Conservation (phyloP, 805 yeast species). For the Schizosaccharomyces japonicus region DNA sequence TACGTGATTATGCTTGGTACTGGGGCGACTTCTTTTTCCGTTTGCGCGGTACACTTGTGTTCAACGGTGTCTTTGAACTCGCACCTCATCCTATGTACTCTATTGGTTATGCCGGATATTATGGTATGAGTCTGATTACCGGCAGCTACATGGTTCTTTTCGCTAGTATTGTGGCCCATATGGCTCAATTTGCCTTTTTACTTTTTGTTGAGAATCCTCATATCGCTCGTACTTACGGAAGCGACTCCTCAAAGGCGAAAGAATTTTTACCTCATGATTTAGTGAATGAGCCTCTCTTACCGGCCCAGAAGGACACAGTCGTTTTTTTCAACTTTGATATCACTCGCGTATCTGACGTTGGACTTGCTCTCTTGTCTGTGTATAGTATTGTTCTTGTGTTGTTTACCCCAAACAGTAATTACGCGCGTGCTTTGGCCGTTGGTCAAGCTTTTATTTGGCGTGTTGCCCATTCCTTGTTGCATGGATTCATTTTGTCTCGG, state of each 20-base stretch:
- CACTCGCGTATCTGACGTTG: conserved; percentile 37
- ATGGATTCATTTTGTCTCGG: conserved; percentile 27
- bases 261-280: background rate
- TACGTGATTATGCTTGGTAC: conserved; percentile 80
- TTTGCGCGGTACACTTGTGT: conserved; percentile 43
- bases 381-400: background rate
- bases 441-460: conserved; percentile 26
- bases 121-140: conserved; percentile 57
- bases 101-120: conserved; percentile 68
- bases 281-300: background rate
- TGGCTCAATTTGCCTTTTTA: conserved; percentile 50
- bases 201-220: conserved; percentile 66
- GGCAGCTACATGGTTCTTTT: conserved; percentile 46
- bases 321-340: conserved; percentile 39
- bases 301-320: conserved; percentile 21
- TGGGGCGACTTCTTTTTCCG: conserved; percentile 86
- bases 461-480: conserved; percentile 26
- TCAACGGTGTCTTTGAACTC: conserved; percentile 73
- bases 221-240: conserved; percentile 42
- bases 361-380: background rate
- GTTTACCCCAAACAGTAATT: background rate
- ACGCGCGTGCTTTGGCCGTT: conserved; percentile 14
- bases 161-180: conserved; percentile 53
- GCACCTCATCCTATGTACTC: conserved; percentile 89
- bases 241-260: conserved; percentile 4